A percentile compares a stretch with the other conserved stretches of the same genome.
Conservation (phyloP, 2,329 filamentous ascomycete genomes). For the Ilyonectria mors-panacis region DNA sequence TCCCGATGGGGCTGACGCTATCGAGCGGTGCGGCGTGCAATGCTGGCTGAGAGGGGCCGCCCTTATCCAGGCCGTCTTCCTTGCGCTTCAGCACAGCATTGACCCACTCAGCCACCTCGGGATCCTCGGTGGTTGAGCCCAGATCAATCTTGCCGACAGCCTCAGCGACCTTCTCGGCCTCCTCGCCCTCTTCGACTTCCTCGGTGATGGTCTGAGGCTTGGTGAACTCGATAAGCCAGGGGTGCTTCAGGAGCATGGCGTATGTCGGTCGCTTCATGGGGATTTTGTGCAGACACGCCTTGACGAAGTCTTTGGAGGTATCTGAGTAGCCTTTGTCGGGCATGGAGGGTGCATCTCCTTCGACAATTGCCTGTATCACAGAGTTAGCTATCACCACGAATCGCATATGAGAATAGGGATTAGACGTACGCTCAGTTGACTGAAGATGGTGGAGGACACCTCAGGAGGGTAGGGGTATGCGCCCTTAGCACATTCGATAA, state of each 20-base stretch:
- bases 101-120: conserved; percentile 92
- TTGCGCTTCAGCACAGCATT: conserved; percentile 73
- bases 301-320: conserved; percentile 87
- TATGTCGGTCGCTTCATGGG: conserved; percentile 96
- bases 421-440: conserved; percentile 89
- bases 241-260: conserved; percentile 87
- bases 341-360: conserved; percentile 93
- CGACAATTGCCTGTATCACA: conserved; percentile 86
- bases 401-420: background rate
- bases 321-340: conserved; percentile 85
- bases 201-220: conserved; percentile 83
- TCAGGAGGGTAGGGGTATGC: conserved; percentile 97
- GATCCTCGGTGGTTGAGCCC: conserved; percentile 69
- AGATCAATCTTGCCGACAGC: conserved; percentile 62
- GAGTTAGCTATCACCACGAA: conserved; percentile 28
- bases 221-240: conserved; percentile 84
- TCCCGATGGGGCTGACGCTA: conserved; percentile 71
- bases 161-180: conserved; percentile 60
- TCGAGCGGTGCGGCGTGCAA: conserved; percentile 90
- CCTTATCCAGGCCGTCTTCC: conserved; percentile 66
- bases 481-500: conserved; percentile 96
- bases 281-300: conserved; percentile 91
- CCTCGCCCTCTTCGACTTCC: conserved; percentile 75
- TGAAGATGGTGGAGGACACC: conserved; percentile 98
- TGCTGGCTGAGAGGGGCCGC: conserved; percentile 77